Conservation (phyloP, 2,329 filamentous ascomycete species). For the Atkinsonella hypoxylon region DNA sequence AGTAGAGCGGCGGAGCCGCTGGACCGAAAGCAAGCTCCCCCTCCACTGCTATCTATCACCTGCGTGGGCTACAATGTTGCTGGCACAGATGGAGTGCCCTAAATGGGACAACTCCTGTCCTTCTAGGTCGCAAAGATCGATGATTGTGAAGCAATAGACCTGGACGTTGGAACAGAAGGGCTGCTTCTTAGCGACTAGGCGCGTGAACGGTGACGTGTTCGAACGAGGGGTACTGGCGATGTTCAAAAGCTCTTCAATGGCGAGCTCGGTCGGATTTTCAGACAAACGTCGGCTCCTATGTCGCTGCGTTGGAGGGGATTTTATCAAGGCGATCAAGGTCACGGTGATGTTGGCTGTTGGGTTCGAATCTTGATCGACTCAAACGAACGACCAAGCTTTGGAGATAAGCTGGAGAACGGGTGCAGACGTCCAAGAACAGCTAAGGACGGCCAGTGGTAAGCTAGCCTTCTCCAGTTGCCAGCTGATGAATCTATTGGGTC, state of each 20-base stretch:
- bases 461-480: conserved; percentile 8
- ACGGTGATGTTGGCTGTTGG: conserved; percentile 3
- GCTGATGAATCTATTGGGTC: conserved; percentile 1
- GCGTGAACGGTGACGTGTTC: neutral
- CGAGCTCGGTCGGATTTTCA: neutral
- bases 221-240: neutral
- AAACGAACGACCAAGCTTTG: conserved; percentile 7
- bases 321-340: neutral
- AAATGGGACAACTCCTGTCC: conserved; percentile 18
- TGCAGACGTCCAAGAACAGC: conserved; percentile 30
- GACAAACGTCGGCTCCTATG: neutral
- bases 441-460: no score
- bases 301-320: neutral
- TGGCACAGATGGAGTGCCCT: conserved; percentile 20
- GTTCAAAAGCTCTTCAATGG: neutral
- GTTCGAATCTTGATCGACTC: conserved; percentile 1
- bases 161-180: neutral
- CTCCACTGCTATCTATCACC: conserved; percentile 37
- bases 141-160: neutral
- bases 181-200: neutral
- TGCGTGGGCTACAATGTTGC: conserved; percentile 29
- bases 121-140: neutral
- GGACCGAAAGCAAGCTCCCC: conserved; percentile 35
- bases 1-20: conserved; percentile 47
- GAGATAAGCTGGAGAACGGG: conserved; percentile 21